Evolutionary conservation across 176 grass and related monocot genomes (phyloP), one percentile per base, ranked within the genome.

Genomic region (Oryza glumipatula): DNA sequence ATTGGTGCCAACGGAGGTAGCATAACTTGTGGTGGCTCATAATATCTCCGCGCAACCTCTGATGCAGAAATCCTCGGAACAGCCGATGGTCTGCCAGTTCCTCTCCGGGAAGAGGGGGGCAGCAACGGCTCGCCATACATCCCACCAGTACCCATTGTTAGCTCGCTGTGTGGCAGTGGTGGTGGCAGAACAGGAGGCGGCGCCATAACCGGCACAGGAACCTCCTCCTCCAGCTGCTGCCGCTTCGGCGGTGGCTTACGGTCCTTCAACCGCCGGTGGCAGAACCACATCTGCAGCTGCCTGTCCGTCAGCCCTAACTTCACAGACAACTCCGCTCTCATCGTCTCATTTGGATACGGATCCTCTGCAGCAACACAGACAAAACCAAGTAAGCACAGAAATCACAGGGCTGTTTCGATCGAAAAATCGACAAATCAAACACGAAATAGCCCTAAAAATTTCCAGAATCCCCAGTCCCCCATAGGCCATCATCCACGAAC

Each of bases 261-360:
- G 86, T 96, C 97, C 83, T 99, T 99, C 39, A 96, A 90, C 21
- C 97, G 81, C 26, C 91, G 84, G 39, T 99, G 97, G 82, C 94
- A 99, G 90, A 99, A 99, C 97, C 97, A 99, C 92, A 99, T 99
- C 87, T 99, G 94, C 45, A 99, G 92, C 76, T 99, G 97, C 74
- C 94, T 86, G 86, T 99, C 97, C 21, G 91, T 92, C 2, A 99
- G 83, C 2, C 86, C 84, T 41, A 94, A 72, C 78, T 92, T 94
- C 24, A 58, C 84, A 0, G 97, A 96, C 46, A 99, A 82, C 74
- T 96, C 94, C 4, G 60, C 88, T 12, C 92, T 86, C 80, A 84
- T 14, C 10, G 74, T 56, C 83, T 99, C 97, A 48, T 86, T 89
- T 0, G 92, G 94, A 16, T 99, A 99, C 12, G 77, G 64, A 21